phyloP scores from a whole-genome alignment of 805 yeast genomes.

The Ogataea trehaloabstinens region DNA sequence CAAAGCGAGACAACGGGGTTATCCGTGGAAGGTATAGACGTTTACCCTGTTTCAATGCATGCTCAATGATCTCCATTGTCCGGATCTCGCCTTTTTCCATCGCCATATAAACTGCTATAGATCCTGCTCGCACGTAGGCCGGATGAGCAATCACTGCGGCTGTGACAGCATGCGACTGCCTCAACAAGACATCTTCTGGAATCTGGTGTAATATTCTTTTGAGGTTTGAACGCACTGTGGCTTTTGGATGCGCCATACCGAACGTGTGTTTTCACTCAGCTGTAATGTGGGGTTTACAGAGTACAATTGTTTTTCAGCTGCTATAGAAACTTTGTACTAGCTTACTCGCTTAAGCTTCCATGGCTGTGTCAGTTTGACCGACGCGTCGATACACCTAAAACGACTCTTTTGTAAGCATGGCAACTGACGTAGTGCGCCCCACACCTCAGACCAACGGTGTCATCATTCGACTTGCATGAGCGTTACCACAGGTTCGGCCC shows the following conservation, averaged over 20 bases:
- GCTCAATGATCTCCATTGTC: constrained; percentile 52
- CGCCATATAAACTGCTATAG: constrained; percentile 69
- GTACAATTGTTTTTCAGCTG: too few relatives aligned
- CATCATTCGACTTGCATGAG: too few relatives aligned
- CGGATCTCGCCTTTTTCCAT: constrained; percentile 72
- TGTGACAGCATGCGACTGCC: constrained; percentile 12
- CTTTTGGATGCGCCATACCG: background rate
- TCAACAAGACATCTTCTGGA: constrained; percentile 2
- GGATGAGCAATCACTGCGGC: constrained; percentile 6
- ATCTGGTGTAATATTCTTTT: background rate
- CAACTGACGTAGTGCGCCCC: too few relatives aligned
- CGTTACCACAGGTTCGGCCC: too few relatives aligned
- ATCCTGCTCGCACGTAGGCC: constrained; percentile 42
- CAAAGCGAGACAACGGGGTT: constrained; percentile 29
- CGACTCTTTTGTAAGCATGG: too few relatives aligned
- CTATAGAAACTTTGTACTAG: too few relatives aligned
- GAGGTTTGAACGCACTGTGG: background rate
- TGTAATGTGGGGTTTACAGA: too few relatives aligned
- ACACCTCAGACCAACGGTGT: too few relatives aligned
- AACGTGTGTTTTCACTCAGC: too few relatives aligned
- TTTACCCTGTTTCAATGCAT: constrained; percentile 48
- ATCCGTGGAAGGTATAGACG: constrained; percentile 56
- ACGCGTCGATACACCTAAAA: too few relatives aligned
- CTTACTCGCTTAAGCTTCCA: too few relatives aligned
- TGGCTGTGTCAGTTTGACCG: too few relatives aligned